Base-by-base conservation (phyloP, 805 yeast genomes). In the Spathaspora arborariae region DNA sequence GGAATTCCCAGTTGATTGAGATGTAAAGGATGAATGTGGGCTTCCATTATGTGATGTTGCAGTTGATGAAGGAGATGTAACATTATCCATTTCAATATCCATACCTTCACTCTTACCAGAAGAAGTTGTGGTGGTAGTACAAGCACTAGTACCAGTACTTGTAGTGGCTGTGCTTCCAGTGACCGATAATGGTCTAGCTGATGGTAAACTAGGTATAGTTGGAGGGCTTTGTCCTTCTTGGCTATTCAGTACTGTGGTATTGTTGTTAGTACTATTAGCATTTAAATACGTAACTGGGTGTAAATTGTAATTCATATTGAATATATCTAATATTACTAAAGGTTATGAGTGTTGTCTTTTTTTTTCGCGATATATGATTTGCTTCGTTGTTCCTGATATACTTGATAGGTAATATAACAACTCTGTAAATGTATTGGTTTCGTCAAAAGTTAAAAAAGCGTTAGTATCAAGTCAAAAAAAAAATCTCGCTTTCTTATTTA, bases 211-310 rank as follows among this genome's bases (percentile, higher is more conserved):
- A 20, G 39, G 26, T 7, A 6, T 11, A 27, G 10, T 30, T 4
- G 35, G 18, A 2, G 15, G 15, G 26, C 26, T 22, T 22, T 6
- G 26, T 5, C 6, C 18, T 13, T 15, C 16, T 13, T 30, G 35
- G 35, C 35, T 16, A 30, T 30, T 30, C 8, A 22, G 9, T 22
- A 15, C 35, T n/a, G 35, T 3, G 3, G 38, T 20, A 10, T 11
- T 41, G 34, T 24, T 42, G 33, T 38, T 26, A 15, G 13, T 37
- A 8, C 22, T 37, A 21, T 44, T 41, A 11, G 76, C 75, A 57
- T 72, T 72, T 39, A 72, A 63, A 49, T 72, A 72, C 22, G 75
- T 60, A 24, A 72, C 65, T n/a, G 77, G 77, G 52, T 72, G 77
- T 42, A 71, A 56, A 53, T 70, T 72, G 54, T 68, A 72, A 50